Evolutionary conservation across 176 grass and related monocot genomes (phyloP), one percentile per base, ranked within the genome.

Genomic region (Dactylis glomerata): DNA sequence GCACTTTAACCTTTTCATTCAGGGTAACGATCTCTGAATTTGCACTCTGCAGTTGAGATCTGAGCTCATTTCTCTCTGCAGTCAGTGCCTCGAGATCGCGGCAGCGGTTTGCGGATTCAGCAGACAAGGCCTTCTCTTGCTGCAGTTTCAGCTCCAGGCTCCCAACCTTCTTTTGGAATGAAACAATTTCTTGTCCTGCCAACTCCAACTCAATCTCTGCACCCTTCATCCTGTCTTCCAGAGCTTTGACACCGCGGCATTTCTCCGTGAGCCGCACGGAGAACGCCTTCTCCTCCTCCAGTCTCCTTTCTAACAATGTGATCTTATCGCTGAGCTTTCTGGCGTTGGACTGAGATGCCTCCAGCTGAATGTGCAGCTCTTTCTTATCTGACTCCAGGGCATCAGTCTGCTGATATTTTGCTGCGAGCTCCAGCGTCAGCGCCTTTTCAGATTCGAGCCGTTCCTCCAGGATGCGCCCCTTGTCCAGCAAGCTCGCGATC

Each of bases 221-320:
- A 45, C 86, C 82, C 62, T 85, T 89, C 79, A 87, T 90, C 49
- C 89, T 82, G 28, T 30, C 59, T 34, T 95, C 89, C 70, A 92
- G 45, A 63, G 59, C 69, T 15, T 98, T 88, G 38, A 86, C 24
- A 61, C 77, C 68, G 30, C 73, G 83, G 80, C 91, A 92, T 83
- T 85, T 92, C 45, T 68, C 84, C 17, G 78, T 63, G 8, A 98
- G 85, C 78, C 78, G 83, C 5, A 28, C 17, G 22, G 86, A 92
- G 14, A 85, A 83, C n/a, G 42, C 87, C 80, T 85, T 93, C 85
- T 98, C 93, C 52, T 88, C 82, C 82, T 90, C 89, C 51, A 93
- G 31, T 32, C 85, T 89, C 69, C 50, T 86, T 86, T 94, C 93
- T 52, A 96, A 32, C 41, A 82, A 33, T 51, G 34, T 69, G 64